Evolutionary conservation across 192 early-diverging fungal species (phyloP).

Genomic region (Entomortierella parvispora): DNA sequence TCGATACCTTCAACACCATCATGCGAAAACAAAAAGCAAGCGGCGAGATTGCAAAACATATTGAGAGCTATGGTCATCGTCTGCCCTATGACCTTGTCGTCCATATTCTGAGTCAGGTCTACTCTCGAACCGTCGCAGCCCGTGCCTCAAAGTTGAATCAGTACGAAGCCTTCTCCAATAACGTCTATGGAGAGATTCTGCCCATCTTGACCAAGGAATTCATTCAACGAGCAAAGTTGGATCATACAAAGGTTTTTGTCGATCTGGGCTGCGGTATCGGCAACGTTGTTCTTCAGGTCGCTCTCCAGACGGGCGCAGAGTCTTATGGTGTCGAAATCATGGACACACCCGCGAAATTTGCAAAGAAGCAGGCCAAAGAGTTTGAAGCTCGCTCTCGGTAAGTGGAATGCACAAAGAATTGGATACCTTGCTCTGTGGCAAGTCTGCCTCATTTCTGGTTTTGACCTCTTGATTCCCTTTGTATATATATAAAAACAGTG

Average conservation of each 20-base stretch:
- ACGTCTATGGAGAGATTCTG: conserved; percentile 97
- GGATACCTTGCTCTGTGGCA: too few species aligned
- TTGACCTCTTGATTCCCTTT: neutral
- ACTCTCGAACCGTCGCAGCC: conserved; percentile 83
- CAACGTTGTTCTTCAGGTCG: conserved; percentile 96
- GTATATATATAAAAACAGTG: conserved; percentile 34
- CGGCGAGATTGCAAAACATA: conserved; percentile 24
- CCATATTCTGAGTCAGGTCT: conserved; percentile 89
- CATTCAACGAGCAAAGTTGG: conserved; percentile 75
- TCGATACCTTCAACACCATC: conserved; percentile 76
- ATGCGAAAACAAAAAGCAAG: conserved; percentile 61
- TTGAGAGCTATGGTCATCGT: conserved; percentile 41
- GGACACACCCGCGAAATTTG: conserved; percentile 83
- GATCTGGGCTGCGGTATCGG: conserved; percentile 97
- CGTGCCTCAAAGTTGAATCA: conserved; percentile 39
- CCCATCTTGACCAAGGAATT: conserved; percentile 85
- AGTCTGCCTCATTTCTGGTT: neutral
- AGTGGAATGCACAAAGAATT: conserved; percentile 1
- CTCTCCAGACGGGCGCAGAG: conserved; percentile 85
- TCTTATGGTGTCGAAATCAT: conserved; percentile 93
- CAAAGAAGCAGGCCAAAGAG: conserved; percentile 82
- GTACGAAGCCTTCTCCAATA: conserved; percentile 68
- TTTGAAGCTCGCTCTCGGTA: conserved; percentile 84
- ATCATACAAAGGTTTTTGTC: conserved; percentile 79
- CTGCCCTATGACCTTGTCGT: conserved; percentile 76